Evolutionary conservation across 2,329 filamentous ascomycete species (phyloP).

Genomic region (Talaromyces sp.): DNA sequence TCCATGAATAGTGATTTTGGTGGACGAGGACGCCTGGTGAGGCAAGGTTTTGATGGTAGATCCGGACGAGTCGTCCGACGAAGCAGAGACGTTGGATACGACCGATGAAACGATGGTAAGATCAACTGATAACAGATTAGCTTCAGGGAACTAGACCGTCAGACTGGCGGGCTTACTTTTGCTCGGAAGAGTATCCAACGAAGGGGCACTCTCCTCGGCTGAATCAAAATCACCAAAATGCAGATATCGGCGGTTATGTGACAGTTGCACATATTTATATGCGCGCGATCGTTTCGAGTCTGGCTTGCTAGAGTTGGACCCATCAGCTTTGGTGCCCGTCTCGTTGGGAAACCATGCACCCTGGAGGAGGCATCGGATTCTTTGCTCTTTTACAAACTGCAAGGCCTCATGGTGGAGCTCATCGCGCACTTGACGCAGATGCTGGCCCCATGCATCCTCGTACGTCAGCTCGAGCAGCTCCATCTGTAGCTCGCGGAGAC

Average conservation of each 20-base stretch:
- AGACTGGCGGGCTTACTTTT: conserved; percentile 50
- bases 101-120: conserved; percentile 84
- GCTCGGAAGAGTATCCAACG: conserved; percentile 66
- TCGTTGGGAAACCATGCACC: conserved; percentile 76
- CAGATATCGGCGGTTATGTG: conserved; percentile 82
- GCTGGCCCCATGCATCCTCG: conserved; percentile 88
- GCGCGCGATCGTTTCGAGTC: conserved; percentile 44
- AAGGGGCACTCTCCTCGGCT: conserved; percentile 59
- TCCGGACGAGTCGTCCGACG: conserved; percentile 45
- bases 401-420: conserved; percentile 85
- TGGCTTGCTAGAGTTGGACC: conserved; percentile 38
- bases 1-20: conserved; percentile 88
- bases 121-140: conserved; percentile 53
- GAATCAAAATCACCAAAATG: conserved; percentile 82
- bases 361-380: conserved; percentile 79
- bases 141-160: neutral
- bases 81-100: conserved; percentile 80
- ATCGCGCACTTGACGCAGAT: conserved; percentile 83
- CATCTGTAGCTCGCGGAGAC: conserved; percentile 84
- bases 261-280: conserved; percentile 82
- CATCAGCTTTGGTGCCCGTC: conserved; percentile 37
- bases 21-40: conserved; percentile 41
- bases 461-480: conserved; percentile 84
- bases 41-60: conserved; percentile 41
- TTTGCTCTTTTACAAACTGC: conserved; percentile 95